These are phyloP conservation scores for Filobasidium floriforme DNA, from an alignment of 768 basidiomycete genomes.

Conservation along the genomic window DNA sequence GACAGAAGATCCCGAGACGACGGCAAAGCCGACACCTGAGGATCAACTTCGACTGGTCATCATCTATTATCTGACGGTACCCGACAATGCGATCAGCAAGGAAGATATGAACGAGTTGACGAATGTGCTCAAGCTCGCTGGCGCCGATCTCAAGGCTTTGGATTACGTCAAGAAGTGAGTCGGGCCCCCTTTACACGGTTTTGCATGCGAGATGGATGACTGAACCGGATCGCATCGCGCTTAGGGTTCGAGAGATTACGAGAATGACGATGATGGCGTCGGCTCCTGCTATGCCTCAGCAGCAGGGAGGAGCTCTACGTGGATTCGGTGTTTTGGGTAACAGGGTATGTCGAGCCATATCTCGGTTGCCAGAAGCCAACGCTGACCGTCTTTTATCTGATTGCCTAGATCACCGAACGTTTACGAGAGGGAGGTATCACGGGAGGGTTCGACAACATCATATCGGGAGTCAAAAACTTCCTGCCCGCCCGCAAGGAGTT, in stretches of 20 bases:
- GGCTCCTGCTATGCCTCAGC: slow-evolving; percentile 52
- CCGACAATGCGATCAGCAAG: slow-evolving; percentile 70
- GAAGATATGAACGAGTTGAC: slow-evolving; percentile 84
- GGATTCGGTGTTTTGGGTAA: slow-evolving; percentile 89
- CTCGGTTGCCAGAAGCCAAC: neutral
- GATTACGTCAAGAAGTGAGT: slow-evolving; percentile 72
- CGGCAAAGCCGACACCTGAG: slow-evolving; percentile 56
- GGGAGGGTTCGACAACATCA: slow-evolving; percentile 72
- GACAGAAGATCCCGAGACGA: slow-evolving; percentile 54
- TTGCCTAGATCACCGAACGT: slow-evolving; percentile 73
- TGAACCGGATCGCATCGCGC: no score
- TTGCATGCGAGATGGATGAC: no score
- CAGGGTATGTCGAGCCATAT: slow-evolving; percentile 53
- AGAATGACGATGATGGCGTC: slow-evolving; percentile 73
- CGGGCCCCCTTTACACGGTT: neutral
- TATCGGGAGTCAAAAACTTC: slow-evolving; percentile 97
- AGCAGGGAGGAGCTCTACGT: slow-evolving; percentile 66
- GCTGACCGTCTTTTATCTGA: neutral
- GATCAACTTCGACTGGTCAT: slow-evolving; percentile 91
- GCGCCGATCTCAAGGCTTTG: slow-evolving; percentile 66
- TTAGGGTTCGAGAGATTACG: slow-evolving; percentile 74
- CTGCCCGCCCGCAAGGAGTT: slow-evolving; percentile 84
- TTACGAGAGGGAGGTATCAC: slow-evolving; percentile 79
- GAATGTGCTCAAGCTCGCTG: slow-evolving; percentile 71
- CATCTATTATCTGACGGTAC: slow-evolving; percentile 86